Evolutionary conservation across 1,284 basidiomycete genomes (phyloP).

Genomic region (Tilletia caries): DNA sequence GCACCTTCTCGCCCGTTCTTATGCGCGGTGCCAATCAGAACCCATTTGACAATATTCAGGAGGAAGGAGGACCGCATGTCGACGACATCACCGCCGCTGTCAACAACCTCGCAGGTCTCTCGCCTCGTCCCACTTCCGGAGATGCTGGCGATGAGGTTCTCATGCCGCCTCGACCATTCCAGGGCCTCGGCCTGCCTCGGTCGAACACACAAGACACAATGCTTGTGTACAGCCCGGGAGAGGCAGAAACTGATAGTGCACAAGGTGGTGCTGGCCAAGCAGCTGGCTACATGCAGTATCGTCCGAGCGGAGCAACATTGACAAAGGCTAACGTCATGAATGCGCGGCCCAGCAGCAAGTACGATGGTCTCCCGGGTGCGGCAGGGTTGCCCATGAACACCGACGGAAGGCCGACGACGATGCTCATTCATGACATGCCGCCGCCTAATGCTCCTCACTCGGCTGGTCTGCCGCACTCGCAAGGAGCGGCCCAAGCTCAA

Average conservation of each 20-base stretch:
- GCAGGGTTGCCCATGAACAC: neutral
- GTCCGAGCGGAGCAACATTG: neutral
- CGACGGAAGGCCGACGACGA: neutral
- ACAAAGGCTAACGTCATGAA: neutral
- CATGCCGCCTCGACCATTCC: neutral
- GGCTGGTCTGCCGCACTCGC: slow-evolving; percentile 2
- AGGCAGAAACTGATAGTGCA: neutral
- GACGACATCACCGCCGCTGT: neutral
- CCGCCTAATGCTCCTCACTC: neutral
- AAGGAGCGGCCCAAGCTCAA: neutral
- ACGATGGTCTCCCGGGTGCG: slow-evolving; percentile 8
- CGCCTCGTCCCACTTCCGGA: neutral
- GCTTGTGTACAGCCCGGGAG: slow-evolving; percentile 3
- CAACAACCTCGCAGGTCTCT: neutral
- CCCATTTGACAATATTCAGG: slow-evolving; percentile 4
- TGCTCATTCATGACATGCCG: neutral
- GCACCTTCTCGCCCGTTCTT: neutral
- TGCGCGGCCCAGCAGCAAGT: neutral
- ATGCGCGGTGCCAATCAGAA: neutral
- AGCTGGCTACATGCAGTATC: slow-evolving; percentile 12
- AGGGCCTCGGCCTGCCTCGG: neutral
- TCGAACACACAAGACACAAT: slow-evolving; percentile 5
- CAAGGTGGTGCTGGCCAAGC: neutral
- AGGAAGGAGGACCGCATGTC: neutral
- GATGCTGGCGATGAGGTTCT: neutral